Evolutionary conservation across 1,284 basidiomycete genomes (phyloP).

Genomic region (Cystobasidiaceae sp.): DNA sequence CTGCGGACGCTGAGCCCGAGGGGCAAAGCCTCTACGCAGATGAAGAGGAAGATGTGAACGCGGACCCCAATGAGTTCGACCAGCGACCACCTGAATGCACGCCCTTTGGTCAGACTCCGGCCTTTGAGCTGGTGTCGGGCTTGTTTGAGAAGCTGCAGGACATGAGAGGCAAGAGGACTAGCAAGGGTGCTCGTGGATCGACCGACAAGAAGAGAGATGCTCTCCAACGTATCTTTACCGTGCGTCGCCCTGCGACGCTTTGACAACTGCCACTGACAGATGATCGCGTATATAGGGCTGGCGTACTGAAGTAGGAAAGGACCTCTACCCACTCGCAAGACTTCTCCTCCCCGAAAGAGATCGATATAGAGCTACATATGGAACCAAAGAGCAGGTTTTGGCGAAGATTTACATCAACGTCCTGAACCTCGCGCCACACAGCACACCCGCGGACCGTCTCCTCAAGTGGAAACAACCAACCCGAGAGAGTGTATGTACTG

Average conservation of each 20-base stretch:
- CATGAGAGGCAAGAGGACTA: conserved; percentile 34
- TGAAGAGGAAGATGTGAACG: conserved; percentile 15
- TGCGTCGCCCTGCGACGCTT: too few relatives aligned
- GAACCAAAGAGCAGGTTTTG: conserved; percentile 82
- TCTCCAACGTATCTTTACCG: conserved; percentile 27
- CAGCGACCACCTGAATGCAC: conserved; percentile 46
- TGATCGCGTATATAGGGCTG: conserved; percentile 42
- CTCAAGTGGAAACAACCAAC: conserved; percentile 85
- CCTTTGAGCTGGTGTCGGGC: conserved; percentile 46
- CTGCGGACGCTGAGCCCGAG: background rate
- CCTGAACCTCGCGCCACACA: conserved; percentile 70
- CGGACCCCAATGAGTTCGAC: conserved; percentile 36
- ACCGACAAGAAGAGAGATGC: conserved; percentile 26
- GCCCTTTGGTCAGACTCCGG: conserved; percentile 46
- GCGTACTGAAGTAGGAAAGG: conserved; percentile 50
- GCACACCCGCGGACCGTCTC: conserved; percentile 65
- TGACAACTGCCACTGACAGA: background rate
- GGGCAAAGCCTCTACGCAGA: conserved; percentile 19
- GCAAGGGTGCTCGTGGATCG: conserved; percentile 9
- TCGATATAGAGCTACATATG: conserved; percentile 78
- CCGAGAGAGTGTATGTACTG: background rate
- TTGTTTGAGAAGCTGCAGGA: conserved; percentile 47
- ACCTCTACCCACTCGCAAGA: conserved; percentile 52
- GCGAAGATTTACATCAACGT: conserved; percentile 84
- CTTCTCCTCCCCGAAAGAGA: conserved; percentile 61